Percentiles rank a stretch among this genome's conserved stretches.
phyloP scores from a whole-genome alignment of 2,329 filamentous ascomycete genomes.

The Fusarium hainanense region DNA sequence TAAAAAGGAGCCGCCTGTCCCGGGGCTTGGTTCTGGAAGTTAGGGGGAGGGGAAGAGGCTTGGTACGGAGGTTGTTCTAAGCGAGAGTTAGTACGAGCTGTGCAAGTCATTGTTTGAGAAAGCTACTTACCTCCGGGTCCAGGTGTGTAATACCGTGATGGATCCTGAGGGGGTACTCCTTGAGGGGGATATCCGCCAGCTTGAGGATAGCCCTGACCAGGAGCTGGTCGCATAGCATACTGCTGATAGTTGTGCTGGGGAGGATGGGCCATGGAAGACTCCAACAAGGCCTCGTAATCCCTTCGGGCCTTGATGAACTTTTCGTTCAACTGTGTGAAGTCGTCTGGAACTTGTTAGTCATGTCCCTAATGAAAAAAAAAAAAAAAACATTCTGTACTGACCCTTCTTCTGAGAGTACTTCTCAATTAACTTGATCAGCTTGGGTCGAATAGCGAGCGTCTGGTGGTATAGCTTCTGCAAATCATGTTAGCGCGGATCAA shows the following conservation, averaged over 20 bases:
- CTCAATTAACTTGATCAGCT: slow-evolving; percentile 96
- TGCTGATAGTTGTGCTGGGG: slow-evolving; percentile 81
- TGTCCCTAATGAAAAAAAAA: no score
- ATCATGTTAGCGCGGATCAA: slow-evolving; percentile 47
- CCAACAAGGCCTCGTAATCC: slow-evolving; percentile 95
- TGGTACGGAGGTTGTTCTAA: slow-evolving; percentile 61
- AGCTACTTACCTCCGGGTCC: slow-evolving; percentile 54
- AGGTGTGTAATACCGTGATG: slow-evolving; percentile 76
- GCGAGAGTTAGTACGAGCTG: slow-evolving; percentile 24
- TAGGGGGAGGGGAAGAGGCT: slow-evolving; percentile 62
- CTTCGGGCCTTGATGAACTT: slow-evolving; percentile 99
- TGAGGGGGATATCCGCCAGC: slow-evolving; percentile 56
- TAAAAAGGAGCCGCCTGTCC: slow-evolving; percentile 72
- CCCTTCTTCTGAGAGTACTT: slow-evolving; percentile 99
- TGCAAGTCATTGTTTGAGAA: neutral
- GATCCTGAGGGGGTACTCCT: slow-evolving; percentile 64
- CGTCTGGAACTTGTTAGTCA: slow-evolving; percentile 59
- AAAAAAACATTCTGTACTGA: neutral
- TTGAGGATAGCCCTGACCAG: slow-evolving; percentile 59
- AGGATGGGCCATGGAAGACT: slow-evolving; percentile 97
- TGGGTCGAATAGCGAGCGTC: slow-evolving; percentile 92
- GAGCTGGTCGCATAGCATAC: slow-evolving; percentile 66
- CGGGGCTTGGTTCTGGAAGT: slow-evolving; percentile 64
- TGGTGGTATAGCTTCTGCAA: slow-evolving; percentile 83
- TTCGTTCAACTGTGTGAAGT: slow-evolving; percentile 98